phyloP scores from a whole-genome alignment of 352 stramenopile genomes.

The Phytophthora pistaciae region DNA sequence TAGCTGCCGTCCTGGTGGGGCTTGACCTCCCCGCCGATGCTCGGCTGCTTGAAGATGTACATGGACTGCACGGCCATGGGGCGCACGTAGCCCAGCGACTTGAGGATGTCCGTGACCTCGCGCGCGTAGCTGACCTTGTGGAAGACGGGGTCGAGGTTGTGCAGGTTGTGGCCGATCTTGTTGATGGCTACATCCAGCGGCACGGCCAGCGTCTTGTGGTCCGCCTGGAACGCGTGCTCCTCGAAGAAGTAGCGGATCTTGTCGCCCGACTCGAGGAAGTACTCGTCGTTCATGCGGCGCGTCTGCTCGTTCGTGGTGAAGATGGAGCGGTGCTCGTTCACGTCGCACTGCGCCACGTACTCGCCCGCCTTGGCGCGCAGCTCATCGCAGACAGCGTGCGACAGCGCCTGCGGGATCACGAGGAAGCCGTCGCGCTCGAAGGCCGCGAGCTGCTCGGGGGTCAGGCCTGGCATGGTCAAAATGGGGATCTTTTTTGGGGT shows the following conservation, averaged over 20 bases:
- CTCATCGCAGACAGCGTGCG: conserved; percentile 54
- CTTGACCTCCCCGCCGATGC: conserved; percentile 94
- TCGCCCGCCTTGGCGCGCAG: conserved; percentile 58
- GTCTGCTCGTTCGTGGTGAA: conserved; percentile 89
- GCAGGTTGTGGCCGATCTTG: conserved; percentile 97
- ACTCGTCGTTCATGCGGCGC: conserved; percentile 88
- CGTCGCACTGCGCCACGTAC: conserved; percentile 70
- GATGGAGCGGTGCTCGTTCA: conserved; percentile 75
- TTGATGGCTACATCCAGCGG: conserved; percentile 89
- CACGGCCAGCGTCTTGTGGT: conserved; percentile 75
- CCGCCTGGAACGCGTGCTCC: conserved; percentile 71
- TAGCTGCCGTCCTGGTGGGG: conserved; percentile 98
- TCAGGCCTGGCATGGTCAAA: conserved; percentile 45
- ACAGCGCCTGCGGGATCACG: conserved; percentile 56
- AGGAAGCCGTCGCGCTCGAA: conserved; percentile 79
- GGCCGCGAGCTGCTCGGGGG: conserved; percentile 64
- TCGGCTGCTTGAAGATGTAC: conserved; percentile 98
- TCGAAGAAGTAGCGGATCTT: conserved; percentile 97
- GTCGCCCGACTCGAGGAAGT: conserved; percentile 94
- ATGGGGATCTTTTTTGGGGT: not conserved
- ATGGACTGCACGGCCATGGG: conserved; percentile 95
- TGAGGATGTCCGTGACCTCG: conserved; percentile 77
- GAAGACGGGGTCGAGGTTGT: conserved; percentile 92
- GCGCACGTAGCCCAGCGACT: conserved; percentile 88
- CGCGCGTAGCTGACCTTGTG: conserved; percentile 83